A percentile compares a stretch with the other conserved stretches of the same genome.
These are phyloP conservation scores for Dactylellina leptospora DNA, from an alignment of 2,329 filamentous ascomycete species.

Conservation along the genomic window DNA sequence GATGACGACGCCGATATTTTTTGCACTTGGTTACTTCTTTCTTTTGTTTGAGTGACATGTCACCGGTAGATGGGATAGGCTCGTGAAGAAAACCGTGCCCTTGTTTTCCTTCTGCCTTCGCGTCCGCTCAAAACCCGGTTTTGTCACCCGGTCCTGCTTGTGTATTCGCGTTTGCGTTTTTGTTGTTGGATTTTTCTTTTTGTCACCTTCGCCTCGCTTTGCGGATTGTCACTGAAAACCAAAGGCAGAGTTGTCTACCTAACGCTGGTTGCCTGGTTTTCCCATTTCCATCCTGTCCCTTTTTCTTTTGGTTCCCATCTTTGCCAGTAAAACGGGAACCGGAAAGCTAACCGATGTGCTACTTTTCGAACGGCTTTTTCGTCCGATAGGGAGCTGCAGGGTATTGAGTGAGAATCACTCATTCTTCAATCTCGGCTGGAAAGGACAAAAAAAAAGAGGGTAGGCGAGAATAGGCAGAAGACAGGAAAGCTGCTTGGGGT, in stretches of 20 bases:
- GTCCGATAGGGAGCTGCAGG: constrained; percentile 48
- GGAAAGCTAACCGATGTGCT: constrained; percentile 44
- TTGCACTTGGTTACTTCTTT: neutral
- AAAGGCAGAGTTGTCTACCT: constrained; percentile 42
- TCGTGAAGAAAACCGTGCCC: neutral
- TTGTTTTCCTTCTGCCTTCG: constrained; percentile 1
- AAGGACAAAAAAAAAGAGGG: constrained; percentile 18
- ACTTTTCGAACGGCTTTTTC: constrained; percentile 29
- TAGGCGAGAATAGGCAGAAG: neutral
- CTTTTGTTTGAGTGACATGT: constrained; percentile 4
- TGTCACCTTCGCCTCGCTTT: constrained; percentile 17
- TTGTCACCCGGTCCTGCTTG: constrained; percentile 7
- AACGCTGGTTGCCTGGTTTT: constrained; percentile 48
- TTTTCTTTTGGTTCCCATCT: too few species aligned
- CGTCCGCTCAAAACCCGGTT: constrained; percentile 18
- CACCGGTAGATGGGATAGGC: constrained; percentile 10
- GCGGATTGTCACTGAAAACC: constrained; percentile 41
- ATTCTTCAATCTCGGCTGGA: constrained; percentile 29
- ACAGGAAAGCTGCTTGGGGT: neutral
- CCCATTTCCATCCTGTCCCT: too few species aligned
- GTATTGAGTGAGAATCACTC: constrained; percentile 25
- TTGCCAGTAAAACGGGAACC: too few species aligned
- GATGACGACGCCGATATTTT: constrained; percentile 23
- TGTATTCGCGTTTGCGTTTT: constrained; percentile 31
- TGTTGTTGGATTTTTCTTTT: constrained; percentile 49